Percentiles rank a stretch among this genome's conserved stretches.
Evolutionary conservation across 768 basidiomycete genomes (phyloP).

Genomic region (Agrocybe pediades): DNA sequence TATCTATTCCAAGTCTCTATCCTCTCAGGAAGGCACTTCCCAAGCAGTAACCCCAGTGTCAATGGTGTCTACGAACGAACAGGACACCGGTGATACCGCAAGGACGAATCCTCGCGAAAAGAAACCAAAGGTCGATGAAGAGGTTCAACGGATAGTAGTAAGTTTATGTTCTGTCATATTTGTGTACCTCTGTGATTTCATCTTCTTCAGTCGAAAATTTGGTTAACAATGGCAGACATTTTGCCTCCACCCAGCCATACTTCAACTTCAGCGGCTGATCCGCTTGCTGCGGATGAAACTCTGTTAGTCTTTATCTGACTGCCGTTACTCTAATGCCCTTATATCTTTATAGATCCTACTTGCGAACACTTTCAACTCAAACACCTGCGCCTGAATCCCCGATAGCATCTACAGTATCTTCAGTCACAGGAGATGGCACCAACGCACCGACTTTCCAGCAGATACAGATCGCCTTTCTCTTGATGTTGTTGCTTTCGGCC

Average conservation of each 20-base stretch:
- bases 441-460: slow-evolving; percentile 63
- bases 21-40: too few species aligned
- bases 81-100: slow-evolving; percentile 16
- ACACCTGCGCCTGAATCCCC: slow-evolving; percentile 59
- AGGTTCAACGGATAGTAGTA: slow-evolving; percentile 68
- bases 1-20: too few species aligned
- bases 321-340: neutral
- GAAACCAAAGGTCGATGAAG: slow-evolving; percentile 56
- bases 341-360: slow-evolving; percentile 44
- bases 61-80: neutral
- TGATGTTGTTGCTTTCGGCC: slow-evolving; percentile 57
- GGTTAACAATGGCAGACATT: slow-evolving; percentile 64
- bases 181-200: neutral
- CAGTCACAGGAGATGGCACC: slow-evolving; percentile 21
- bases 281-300: slow-evolving; percentile 26
- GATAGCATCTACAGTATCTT: slow-evolving; percentile 52
- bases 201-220: slow-evolving; percentile 62
- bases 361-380: slow-evolving; percentile 55
- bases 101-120: slow-evolving; percentile 16
- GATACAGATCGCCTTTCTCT: slow-evolving; percentile 68
- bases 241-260: slow-evolving; percentile 47
- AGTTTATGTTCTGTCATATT: slow-evolving; percentile 22
- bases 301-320: slow-evolving; percentile 15
- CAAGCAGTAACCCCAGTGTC: too few species aligned
- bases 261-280: slow-evolving; percentile 17